Evolutionary conservation across 139 green algal genomes (phyloP), one percentile per base, ranked within the genome.

Genomic region (Tetraselmis striata): DNA sequence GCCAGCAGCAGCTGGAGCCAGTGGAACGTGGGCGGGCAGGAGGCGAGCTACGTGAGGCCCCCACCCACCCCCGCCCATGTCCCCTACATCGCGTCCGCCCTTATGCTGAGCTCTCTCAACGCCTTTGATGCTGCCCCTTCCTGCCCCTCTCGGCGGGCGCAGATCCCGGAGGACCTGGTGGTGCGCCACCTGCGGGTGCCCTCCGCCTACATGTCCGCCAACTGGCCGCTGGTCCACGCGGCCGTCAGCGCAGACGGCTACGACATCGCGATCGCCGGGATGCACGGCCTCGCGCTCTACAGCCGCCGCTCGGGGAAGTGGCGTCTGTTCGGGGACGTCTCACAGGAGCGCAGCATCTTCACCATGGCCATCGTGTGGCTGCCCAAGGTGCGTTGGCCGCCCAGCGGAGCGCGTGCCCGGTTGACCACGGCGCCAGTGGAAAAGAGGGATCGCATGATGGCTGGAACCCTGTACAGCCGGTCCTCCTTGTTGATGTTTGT

Each of bases 191-290:
- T 84, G 26, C 67, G 31, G 30, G 81, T 81, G 22, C 77, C 82
- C 45, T 58, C 89, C 75, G 79, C 83, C n/a, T 90, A 90, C 81
- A 91, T 90, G 26, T 30, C 76, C 45, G 23, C 59, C 31, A 90
- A 90, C 76, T 90, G 87, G 87, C 87, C 87, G 0, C 59, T 90
- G 59, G 0, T 29, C 1, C 77, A 90, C 32, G 87, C 87, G 29
- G 81, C 87, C 29, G 76, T 79, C 11, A 88, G 67, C 28, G 85
- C 88, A 11, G 85, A 92, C 75, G 90, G 94, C 2, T 84, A 76
- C 25, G 94, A 98, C 84, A 86, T 98, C 2, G 95, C 95, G 1
- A 92, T 96, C 75, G 95, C 95, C 31, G 95, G 95, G 2, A 85
- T 59, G 2, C 79, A 82, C 22, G 95, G 95, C 0, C 75, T 98